phyloP scores from a whole-genome alignment of 2,329 filamentous ascomycete genomes.

The Fusarium pseudoanthophilum region DNA sequence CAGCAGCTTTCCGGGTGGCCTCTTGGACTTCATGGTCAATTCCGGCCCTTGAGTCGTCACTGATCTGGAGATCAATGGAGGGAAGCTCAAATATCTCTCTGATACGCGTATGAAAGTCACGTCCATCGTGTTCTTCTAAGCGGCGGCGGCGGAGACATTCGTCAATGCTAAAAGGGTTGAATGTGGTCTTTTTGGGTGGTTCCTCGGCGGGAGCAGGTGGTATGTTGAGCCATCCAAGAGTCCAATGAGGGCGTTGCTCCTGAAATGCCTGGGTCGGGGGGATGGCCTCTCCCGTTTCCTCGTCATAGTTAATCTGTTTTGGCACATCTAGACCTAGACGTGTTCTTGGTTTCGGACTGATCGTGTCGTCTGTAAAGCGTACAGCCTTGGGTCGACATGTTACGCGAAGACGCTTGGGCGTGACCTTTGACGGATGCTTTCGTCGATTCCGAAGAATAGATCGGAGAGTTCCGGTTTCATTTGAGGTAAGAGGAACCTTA shows the following conservation, averaged over 20 bases:
- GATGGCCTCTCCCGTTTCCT: not conserved
- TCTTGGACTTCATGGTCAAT: conserved; percentile 42
- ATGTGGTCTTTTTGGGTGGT: not conserved
- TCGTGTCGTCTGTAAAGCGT: conserved; percentile 46
- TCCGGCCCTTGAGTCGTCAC: conserved; percentile 44
- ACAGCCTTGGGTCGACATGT: conserved; percentile 44
- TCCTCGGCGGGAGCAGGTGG: conserved; percentile 5
- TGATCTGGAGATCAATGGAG: conserved; percentile 43
- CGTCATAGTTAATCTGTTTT: conserved; percentile 14
- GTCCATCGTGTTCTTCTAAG: conserved; percentile 11
- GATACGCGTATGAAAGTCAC: conserved; percentile 38
- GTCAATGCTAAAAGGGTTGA: not conserved
- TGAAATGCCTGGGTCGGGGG: conserved; percentile 12
- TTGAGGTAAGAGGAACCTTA: conserved; percentile 31
- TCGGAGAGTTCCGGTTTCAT: conserved; percentile 35
- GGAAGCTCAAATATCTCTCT: conserved; percentile 43
- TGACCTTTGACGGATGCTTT: conserved; percentile 20
- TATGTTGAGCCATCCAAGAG: conserved; percentile 17
- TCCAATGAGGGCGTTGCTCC: conserved; percentile 27
- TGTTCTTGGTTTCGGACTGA: conserved; percentile 42
- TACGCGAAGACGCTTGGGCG: conserved; percentile 44
- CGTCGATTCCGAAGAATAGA: conserved; percentile 47
- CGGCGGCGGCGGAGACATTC: conserved; percentile 10
- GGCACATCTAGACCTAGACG: conserved; percentile 44
- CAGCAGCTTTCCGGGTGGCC: conserved; percentile 37